Conservation (phyloP, 2,329 filamentous ascomycete genomes). For the Ophidiomyces ophidiicola region DNA sequence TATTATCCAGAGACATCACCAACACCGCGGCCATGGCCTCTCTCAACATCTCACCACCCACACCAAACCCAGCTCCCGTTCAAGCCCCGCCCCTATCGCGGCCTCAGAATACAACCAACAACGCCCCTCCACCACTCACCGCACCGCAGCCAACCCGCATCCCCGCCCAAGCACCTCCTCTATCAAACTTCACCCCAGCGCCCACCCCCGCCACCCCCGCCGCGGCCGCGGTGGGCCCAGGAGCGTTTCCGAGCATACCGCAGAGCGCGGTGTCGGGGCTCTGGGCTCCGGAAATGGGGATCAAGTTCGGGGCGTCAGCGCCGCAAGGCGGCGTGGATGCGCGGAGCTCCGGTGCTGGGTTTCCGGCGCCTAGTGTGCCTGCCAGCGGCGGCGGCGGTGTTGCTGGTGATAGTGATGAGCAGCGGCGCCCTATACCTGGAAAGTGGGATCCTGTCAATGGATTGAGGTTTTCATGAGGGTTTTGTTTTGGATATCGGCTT, state of each 20-base stretch:
- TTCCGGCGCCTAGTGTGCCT: not conserved
- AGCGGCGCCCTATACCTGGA: conserved; percentile 21
- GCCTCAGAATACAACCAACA: conserved; percentile 17
- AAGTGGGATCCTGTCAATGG: conserved; percentile 50
- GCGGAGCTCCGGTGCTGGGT: conserved; percentile 10
- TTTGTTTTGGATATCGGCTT: not conserved
- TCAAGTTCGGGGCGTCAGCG: conserved; percentile 53
- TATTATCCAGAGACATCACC: conserved; percentile 40
- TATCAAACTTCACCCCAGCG: conserved; percentile 34
- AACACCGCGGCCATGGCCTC: conserved; percentile 45
- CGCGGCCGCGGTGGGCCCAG: not conserved
- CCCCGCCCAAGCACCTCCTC: conserved; percentile 33
- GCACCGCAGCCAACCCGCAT: conserved; percentile 37
- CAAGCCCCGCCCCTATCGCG: conserved; percentile 32
- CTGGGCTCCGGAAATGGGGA: conserved; percentile 72
- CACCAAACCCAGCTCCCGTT: conserved; percentile 32
- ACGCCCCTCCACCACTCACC: conserved; percentile 28
- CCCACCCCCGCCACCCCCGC: conserved; percentile 1
- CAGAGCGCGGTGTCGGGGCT: conserved; percentile 39
- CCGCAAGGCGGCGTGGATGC: conserved; percentile 5
- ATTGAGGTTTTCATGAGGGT: conserved; percentile 42
- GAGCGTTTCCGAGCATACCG: conserved; percentile 10
- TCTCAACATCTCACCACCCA: conserved; percentile 40
- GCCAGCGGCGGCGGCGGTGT: not conserved
- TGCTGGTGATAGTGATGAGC: no score